These are phyloP conservation scores for Hypoxylon trugodes DNA, from an alignment of 495 filamentous ascomycete species.

Conservation along the genomic window DNA sequence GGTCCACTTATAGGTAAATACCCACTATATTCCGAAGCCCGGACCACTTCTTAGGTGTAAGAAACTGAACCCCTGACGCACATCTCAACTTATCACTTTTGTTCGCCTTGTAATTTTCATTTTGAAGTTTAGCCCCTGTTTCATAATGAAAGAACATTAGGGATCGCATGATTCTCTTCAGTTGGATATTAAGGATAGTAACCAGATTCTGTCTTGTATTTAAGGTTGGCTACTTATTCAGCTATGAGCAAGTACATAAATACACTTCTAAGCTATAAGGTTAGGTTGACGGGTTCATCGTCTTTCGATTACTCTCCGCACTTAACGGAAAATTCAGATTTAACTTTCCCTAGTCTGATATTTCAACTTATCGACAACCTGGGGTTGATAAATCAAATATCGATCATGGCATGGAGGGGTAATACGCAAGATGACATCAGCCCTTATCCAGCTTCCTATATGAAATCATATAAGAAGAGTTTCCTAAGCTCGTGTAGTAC, in stretches of 20 bases:
- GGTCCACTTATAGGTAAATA: conserved; percentile 18
- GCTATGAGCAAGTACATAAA: not conserved
- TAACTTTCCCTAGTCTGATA: not conserved
- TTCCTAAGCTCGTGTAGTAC: no score
- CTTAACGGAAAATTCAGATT: not conserved
- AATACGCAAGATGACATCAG: no score
- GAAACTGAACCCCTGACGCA: conserved; percentile 16
- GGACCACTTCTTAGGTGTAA: not conserved
- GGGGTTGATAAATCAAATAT: no score
- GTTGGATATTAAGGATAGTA: not conserved
- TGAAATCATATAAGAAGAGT: no score
- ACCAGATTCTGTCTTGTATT: no score
- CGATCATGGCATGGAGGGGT: no score
- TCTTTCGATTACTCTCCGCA: conserved; percentile 1
- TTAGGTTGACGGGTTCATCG: not conserved
- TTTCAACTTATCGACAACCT: no score
- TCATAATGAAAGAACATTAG: conserved; percentile 7
- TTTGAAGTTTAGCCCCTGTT: conserved; percentile 1
- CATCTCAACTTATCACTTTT: not conserved
- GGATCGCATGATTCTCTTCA: conserved; percentile 1
- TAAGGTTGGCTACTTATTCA: no score
- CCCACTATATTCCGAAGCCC: not conserved
- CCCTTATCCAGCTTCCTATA: no score
- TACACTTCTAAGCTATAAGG: not conserved
- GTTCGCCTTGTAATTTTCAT: not conserved